phyloP scores from a whole-genome alignment of 371 early-diverging fungal genomes.

The Haplosporangium sp. region DNA sequence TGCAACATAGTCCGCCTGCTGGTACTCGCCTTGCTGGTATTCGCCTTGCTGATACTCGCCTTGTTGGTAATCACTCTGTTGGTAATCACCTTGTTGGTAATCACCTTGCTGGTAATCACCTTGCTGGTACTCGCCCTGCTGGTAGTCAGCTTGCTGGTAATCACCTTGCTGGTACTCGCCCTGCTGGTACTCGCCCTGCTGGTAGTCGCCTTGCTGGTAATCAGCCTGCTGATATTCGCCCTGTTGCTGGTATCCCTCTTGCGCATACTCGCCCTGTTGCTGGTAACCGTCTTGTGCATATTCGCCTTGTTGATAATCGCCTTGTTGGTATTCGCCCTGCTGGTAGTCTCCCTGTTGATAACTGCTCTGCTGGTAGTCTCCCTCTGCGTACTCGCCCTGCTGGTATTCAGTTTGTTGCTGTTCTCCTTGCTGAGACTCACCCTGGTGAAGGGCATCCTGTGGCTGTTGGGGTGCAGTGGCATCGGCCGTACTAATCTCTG shows the following conservation, averaged over 20 bases:
- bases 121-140: constrained; percentile 17
- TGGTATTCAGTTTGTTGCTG: too few relatives aligned
- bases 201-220: constrained; percentile 3
- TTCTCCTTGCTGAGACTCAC: background rate
- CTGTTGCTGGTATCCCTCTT: background rate
- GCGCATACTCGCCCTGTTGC: too few relatives aligned
- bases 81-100: constrained; percentile 24
- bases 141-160: constrained; percentile 14
- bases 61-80: constrained; percentile 20
- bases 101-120: constrained; percentile 28
- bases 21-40: constrained; percentile 29
- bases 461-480: too few relatives aligned
- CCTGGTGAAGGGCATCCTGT: background rate
- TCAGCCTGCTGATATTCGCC: background rate
- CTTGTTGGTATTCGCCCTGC: background rate
- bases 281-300: background rate
- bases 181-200: constrained; percentile 8
- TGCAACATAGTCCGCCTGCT: constrained; percentile 18
- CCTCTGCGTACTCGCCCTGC: background rate
- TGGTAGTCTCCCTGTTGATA: constrained; percentile 8
- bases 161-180: constrained; percentile 9
- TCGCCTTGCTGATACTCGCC: constrained; percentile 15
- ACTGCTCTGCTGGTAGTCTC: background rate
- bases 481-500: background rate
- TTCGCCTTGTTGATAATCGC: background rate